Percentiles rank a stretch among this genome's conserved stretches.
These are phyloP conservation scores for Ascochyta koolunga DNA, from an alignment of 2,329 filamentous ascomycete genomes.

Conservation along the genomic window DNA sequence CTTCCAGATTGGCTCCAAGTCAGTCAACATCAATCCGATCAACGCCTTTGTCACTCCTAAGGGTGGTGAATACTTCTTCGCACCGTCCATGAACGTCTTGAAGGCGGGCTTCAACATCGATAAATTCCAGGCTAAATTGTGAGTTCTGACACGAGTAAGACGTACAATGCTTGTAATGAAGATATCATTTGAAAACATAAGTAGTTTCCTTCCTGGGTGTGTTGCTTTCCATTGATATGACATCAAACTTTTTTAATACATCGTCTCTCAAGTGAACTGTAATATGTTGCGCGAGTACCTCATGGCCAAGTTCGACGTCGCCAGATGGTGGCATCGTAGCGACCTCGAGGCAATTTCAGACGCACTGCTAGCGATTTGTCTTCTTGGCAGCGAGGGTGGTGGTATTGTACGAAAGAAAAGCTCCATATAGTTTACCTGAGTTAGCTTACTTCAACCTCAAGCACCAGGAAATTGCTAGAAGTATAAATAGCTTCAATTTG, in stretches of 20 bases:
- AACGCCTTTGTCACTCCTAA: conserved; percentile 13
- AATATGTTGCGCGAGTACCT: too few species aligned
- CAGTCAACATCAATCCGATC: conserved; percentile 9
- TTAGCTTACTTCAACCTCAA: not conserved
- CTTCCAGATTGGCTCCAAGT: conserved; percentile 10
- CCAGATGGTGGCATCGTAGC: too few species aligned
- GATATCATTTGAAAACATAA: not conserved
- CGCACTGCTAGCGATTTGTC: too few species aligned
- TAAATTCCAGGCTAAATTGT: conserved; percentile 1
- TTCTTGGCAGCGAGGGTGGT: too few species aligned
- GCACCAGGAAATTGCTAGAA: conserved; percentile 2
- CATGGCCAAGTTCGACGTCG: too few species aligned
- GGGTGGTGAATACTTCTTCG: conserved; percentile 15
- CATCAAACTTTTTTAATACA: not conserved
- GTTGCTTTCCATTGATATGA: not conserved
- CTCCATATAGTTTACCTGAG: not conserved
- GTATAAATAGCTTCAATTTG: conserved; percentile 4
- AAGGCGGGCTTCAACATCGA: conserved; percentile 11
- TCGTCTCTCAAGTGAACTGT: too few species aligned
- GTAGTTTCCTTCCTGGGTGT: not conserved
- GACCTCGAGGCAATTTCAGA: too few species aligned
- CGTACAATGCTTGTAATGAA: not conserved
- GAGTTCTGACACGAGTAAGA: not conserved
- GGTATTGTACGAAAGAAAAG: not conserved
- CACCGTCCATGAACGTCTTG: conserved; percentile 10